Evolutionary conservation across 208 protist species (phyloP).

Genomic region (Trypanosoma conorhini): DNA sequence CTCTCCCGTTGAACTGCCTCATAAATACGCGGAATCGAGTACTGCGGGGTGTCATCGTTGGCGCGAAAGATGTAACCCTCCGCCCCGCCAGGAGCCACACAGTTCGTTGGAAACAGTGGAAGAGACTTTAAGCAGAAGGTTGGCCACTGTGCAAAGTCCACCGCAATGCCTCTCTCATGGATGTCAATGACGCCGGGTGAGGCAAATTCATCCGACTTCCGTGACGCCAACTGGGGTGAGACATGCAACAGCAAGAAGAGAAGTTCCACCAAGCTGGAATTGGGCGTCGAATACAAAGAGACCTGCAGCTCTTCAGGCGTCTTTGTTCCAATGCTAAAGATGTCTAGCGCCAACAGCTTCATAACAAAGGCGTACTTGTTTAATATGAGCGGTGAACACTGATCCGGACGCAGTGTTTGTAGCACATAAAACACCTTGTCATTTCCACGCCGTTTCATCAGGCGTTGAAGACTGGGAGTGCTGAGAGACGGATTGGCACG

Average conservation of each 20-base stretch:
- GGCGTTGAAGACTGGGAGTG: constrained; percentile 37
- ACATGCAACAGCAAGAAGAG: constrained; percentile 47
- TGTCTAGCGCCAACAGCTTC: constrained; percentile 77
- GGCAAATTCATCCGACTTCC: neutral
- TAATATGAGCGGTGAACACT: constrained; percentile 50
- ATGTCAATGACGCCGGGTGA: neutral
- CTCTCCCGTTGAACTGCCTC: constrained; percentile 55
- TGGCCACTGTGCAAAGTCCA: constrained; percentile 70
- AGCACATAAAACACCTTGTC: constrained; percentile 70
- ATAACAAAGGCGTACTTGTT: constrained; percentile 90
- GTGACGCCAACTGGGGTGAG: constrained; percentile 1
- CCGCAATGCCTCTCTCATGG: neutral
- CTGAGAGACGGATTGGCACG: constrained; percentile 65
- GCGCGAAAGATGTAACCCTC: constrained; percentile 55
- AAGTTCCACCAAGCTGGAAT: constrained; percentile 43
- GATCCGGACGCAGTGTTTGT: constrained; percentile 47
- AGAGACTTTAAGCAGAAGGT: constrained; percentile 48
- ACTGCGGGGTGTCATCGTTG: constrained; percentile 66
- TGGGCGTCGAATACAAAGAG: constrained; percentile 30
- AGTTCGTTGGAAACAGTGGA: constrained; percentile 56
- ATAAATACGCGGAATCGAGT: constrained; percentile 63
- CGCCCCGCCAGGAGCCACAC: constrained; percentile 32
- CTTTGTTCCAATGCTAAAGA: constrained; percentile 42
- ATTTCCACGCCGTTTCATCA: constrained; percentile 51
- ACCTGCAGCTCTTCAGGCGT: constrained; percentile 39